phyloP scores from a whole-genome alignment of 2,329 filamentous ascomycete genomes.

The Colletotrichum camelliae region DNA sequence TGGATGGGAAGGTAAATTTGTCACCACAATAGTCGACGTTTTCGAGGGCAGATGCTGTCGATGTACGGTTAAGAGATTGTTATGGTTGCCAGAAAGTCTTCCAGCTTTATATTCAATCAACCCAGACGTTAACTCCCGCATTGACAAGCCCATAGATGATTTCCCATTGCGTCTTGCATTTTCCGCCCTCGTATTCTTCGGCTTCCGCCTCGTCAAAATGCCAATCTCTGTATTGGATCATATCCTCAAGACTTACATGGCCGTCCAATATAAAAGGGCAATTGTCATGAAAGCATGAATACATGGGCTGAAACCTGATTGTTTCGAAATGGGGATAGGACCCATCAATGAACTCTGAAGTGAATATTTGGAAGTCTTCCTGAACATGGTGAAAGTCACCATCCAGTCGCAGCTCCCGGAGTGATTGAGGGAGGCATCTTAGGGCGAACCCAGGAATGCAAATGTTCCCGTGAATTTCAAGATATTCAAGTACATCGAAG shows the following conservation, averaged over 20 bases:
- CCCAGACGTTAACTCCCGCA: neutral
- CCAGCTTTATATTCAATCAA: neutral
- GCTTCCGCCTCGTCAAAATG: neutral
- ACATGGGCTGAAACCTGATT: neutral
- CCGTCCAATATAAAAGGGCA: neutral
- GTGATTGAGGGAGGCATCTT: neutral
- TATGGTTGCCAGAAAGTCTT: fast-evolving
- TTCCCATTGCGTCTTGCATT: neutral
- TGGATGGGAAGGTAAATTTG: neutral
- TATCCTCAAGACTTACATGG: neutral
- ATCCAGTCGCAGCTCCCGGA: neutral
- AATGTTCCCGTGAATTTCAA: neutral
- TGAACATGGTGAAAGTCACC: neutral
- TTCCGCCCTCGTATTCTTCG: neutral
- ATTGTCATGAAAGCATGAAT: neutral
- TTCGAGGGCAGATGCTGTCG: fast-evolving
- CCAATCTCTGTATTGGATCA: neutral
- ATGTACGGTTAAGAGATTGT: neutral
- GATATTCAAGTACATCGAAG: neutral
- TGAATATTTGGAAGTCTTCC: neutral
- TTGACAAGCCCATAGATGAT: neutral
- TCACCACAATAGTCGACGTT: fast-evolving
- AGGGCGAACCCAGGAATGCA: neutral
- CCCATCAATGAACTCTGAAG: neutral
- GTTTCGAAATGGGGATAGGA: neutral